Evolutionary conservation across 2,329 filamentous ascomycete species (phyloP), one percentile per base, ranked within the genome.

Genomic region (Hypomyces perniciosus): DNA sequence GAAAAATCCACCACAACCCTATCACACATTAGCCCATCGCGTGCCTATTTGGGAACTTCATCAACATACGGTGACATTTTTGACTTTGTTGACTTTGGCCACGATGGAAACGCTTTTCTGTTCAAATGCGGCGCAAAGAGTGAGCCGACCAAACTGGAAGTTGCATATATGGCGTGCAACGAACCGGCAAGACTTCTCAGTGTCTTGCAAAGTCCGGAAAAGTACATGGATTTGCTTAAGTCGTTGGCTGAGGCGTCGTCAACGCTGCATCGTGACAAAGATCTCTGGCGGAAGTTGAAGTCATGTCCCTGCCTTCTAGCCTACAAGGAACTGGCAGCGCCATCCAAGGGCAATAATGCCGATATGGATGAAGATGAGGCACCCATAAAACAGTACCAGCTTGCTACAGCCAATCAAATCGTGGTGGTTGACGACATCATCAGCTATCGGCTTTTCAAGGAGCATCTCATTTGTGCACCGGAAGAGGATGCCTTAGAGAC

Each of bases 31-130:
- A 76, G 80, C 12, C 92, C 93, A 5, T 79, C 78, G 42, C 76
- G 83, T 38, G 90, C 86, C 56, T 99, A 96, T 65, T 76, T 99
- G 2, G 93, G 93, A 7, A 84, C 57, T 29, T 83, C 78, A 5
- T 66, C 71, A 2, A 77, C 75, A 6, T 99, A 95, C 61, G 86
- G 83, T 8, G 88, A 95, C 31, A 95, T 99, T 31, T 96, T 99
- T 58, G 90, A 97, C 64, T 99, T 96, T 68, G 91, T 97, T 10
- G 88, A 97, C 65, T 99, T 96, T 70, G 90, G 92, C 0, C 72
- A 78, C 33, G 84, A 92, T 63, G 92, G 89, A 2, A 97, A 97
- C 61, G 76, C 86, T 0, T 99, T 99, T 62, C 72, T 99, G 13
- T 81, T 90, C 59, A 88, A 88, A 55, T 89, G 91, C 57, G 93